Evolutionary conservation across 2,329 filamentous ascomycete species (phyloP).

Genomic region (Sordariomycetes sp.): DNA sequence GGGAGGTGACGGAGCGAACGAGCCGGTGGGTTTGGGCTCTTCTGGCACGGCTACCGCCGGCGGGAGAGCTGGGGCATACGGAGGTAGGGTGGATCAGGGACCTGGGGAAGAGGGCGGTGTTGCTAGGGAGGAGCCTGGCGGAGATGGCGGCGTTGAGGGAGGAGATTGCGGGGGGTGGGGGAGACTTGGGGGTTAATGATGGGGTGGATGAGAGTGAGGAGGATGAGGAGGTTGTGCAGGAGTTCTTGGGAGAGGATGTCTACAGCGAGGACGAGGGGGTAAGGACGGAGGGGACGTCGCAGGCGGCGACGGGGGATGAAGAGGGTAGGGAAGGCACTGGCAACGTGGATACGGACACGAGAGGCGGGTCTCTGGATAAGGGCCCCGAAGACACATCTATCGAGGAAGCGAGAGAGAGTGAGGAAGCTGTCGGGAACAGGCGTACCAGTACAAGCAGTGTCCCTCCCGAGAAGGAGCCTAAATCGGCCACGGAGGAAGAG

Average conservation of each 20-base stretch:
- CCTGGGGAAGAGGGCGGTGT: constrained; percentile 62
- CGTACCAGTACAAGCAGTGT: neutral
- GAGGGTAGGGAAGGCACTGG: neutral
- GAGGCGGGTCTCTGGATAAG: too few relatives aligned
- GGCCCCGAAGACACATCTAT: too few relatives aligned
- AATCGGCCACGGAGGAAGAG: constrained; percentile 9
- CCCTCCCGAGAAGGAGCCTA: constrained; percentile 10
- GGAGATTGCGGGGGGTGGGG: constrained; percentile 22
- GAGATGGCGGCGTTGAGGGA: constrained; percentile 36
- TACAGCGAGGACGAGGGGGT: constrained; percentile 16
- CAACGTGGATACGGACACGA: too few relatives aligned
- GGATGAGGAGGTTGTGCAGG: constrained; percentile 20
- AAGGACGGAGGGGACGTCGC: constrained; percentile 6
- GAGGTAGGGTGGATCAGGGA: constrained; percentile 69
- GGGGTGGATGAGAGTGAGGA: constrained; percentile 30
- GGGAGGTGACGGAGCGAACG: constrained; percentile 47
- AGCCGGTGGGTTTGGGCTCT: constrained; percentile 81
- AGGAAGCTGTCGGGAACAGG: neutral
- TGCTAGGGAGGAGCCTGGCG: constrained; percentile 39
- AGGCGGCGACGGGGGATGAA: constrained; percentile 8
- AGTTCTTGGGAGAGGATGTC: constrained; percentile 10
- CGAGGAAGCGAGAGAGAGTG: too few relatives aligned
- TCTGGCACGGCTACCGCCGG: constrained; percentile 59
- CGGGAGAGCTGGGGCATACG: constrained; percentile 60
- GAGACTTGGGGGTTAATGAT: constrained; percentile 25